Evolutionary conservation across 1,284 basidiomycete species (phyloP), one percentile per base, ranked within the genome.

Genomic region (Paramarasmius palmivorus): DNA sequence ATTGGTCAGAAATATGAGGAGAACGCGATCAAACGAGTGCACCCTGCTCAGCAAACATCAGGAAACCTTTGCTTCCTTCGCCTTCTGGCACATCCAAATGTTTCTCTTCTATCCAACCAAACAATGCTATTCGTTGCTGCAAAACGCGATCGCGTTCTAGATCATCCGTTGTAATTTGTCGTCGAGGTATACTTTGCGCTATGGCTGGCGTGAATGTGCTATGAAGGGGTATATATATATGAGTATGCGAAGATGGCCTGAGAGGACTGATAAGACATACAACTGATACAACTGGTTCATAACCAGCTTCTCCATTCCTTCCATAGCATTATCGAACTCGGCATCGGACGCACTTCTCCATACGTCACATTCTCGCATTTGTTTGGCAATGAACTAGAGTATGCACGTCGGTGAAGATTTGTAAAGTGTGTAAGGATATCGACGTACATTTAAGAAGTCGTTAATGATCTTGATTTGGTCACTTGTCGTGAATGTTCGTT

Each of bases 261-360:
- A 14, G 14, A 6, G 12, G 29, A 32, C 29, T 32, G n/a, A n/a
- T n/a, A 32, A 32, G n/a, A 76, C 88, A 63, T 63, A 93, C 92
- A 89, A 94, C 60, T 93, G 93, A 70, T 97, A 98, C 52, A 98
- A 75, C 47, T 95, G 79, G 65, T 99, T 99, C 97, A 99, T 99
- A 62, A 99, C 94, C 9, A 99, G 83, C 72, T 99, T 99, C 79
- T 99, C 96, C 93, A 99, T 98, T 49, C 95, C 95, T 73, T 99
- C 96, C 74, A 94, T 85, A 0, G 95, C 94, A 63, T 98, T 95
- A 56, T 98, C 97, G 62, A 99, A 98, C 68, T 99, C 95, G 3
- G 75, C 74, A 22, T 92, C 87, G 3, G 83, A 78, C 4, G 81
- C 82, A 56, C 83, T 84, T 63, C 82, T 84, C 94, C 93, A 96